These are phyloP conservation scores for Plantago ovata DNA, from an alignment of 257 asterid species.

Conservation along the genomic window DNA sequence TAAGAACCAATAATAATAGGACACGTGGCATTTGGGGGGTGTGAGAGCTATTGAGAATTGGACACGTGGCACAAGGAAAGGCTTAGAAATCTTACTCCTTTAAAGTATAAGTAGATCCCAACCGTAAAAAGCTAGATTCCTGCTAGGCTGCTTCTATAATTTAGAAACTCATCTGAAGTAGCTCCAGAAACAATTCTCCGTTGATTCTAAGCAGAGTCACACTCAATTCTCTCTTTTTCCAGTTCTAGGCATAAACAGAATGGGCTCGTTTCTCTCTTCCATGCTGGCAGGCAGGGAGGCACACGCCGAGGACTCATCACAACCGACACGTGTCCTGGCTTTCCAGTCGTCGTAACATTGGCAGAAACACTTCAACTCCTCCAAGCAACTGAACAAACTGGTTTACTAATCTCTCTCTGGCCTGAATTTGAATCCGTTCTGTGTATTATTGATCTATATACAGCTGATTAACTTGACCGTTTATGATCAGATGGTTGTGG, in stretches of 20 bases:
- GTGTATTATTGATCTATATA: constrained; percentile 1
- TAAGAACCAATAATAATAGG: too few species aligned
- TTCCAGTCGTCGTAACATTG: constrained; percentile 70
- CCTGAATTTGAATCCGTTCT: constrained; percentile 12
- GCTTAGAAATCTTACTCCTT: too few species aligned
- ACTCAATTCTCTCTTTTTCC: not conserved
- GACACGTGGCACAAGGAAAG: too few species aligned
- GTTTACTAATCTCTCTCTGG: constrained; percentile 18
- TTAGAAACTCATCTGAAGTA: too few species aligned
- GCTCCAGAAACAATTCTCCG: not conserved
- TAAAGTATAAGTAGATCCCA: too few species aligned
- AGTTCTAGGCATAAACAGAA: not conserved
- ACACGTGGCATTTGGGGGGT: too few species aligned
- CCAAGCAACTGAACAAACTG: constrained; percentile 74
- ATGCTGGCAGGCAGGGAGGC: not conserved
- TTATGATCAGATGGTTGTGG: constrained; percentile 64
- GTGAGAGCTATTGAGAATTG: too few species aligned
- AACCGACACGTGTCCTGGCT: constrained; percentile 43
- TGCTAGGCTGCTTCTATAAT: too few species aligned
- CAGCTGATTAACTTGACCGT: not conserved
- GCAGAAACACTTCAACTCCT: constrained; percentile 63
- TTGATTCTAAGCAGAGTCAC: constrained; percentile 9
- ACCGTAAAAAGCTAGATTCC: not conserved
- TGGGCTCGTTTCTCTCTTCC: not conserved
- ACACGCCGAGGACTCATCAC: not conserved